Evolutionary conservation across 1,139 yeast genomes (phyloP).

Genomic region (Chernovozyma sophiae-reginae): DNA sequence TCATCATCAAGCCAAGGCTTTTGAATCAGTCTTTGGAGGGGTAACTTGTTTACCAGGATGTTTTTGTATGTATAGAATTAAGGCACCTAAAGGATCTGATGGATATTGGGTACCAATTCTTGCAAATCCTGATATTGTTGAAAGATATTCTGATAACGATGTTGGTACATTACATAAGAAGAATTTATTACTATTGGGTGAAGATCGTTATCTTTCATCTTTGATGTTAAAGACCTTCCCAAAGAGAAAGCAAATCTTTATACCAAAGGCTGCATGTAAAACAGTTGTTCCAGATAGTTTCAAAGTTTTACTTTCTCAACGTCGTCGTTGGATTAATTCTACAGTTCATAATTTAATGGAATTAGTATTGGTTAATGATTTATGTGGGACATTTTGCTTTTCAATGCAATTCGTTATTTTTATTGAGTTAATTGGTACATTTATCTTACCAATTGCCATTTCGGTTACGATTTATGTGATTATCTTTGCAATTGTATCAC

Average conservation of each 20-base stretch:
- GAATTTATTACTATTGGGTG: slow-evolving; percentile 85
- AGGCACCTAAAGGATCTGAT: slow-evolving; percentile 84
- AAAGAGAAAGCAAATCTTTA: slow-evolving; percentile 85
- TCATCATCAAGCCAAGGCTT: slow-evolving; percentile 94
- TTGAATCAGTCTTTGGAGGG: slow-evolving; percentile 93
- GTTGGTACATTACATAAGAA: slow-evolving; percentile 85
- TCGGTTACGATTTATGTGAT: slow-evolving; percentile 82
- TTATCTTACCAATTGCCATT: slow-evolving; percentile 91
- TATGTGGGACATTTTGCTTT: slow-evolving; percentile 95
- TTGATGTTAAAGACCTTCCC: slow-evolving; percentile 93
- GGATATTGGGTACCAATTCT: slow-evolving; percentile 97
- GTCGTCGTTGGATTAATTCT: slow-evolving; percentile 98
- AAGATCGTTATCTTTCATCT: slow-evolving; percentile 85
- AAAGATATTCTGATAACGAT: slow-evolving; percentile 86
- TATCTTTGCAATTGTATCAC: slow-evolving; percentile 68
- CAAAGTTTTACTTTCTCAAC: slow-evolving; percentile 79
- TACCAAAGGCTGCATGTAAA: slow-evolving; percentile 94
- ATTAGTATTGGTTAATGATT: slow-evolving; percentile 77
- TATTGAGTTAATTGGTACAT: slow-evolving; percentile 84
- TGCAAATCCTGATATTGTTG: slow-evolving; percentile 95
- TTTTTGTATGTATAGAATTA: slow-evolving; percentile 92
- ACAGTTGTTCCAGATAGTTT: slow-evolving; percentile 87
- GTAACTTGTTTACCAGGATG: slow-evolving; percentile 98
- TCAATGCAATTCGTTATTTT: slow-evolving; percentile 94
- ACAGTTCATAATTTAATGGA: slow-evolving; percentile 96